Evolutionary conservation across 768 basidiomycete species (phyloP).

Genomic region (Trametes elegans): DNA sequence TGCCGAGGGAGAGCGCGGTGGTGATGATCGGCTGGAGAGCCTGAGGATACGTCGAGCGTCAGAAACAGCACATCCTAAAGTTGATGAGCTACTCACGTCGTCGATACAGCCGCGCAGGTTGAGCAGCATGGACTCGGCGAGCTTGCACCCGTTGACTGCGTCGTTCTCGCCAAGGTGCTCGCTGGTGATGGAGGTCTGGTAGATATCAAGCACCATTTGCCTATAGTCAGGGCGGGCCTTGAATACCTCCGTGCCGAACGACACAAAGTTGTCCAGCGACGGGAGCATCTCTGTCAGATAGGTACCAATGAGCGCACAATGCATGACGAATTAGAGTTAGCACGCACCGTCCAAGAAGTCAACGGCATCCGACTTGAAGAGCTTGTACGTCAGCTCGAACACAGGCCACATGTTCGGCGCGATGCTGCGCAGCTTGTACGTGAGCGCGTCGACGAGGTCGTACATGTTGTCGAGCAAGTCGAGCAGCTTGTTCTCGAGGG

Average conservation of each 20-base stretch:
- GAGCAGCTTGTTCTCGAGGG: conserved; percentile 72
- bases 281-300: conserved; percentile 75
- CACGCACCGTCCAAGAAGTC: conserved; percentile 85
- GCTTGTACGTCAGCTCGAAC: conserved; percentile 76
- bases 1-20: conserved; percentile 57
- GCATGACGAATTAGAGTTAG: not conserved
- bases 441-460: conserved; percentile 80
- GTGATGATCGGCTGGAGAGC: conserved; percentile 62
- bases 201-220: conserved; percentile 81
- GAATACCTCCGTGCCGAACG: conserved; percentile 76
- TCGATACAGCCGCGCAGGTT: conserved; percentile 77
- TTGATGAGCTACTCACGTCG: conserved; percentile 50
- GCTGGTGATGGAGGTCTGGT: conserved; percentile 67
- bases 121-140: conserved; percentile 79
- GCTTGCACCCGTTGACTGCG: conserved; percentile 78
- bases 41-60: conserved; percentile 33
- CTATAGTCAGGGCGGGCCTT: conserved; percentile 72
- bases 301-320: not conserved
- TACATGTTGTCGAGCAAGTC: conserved; percentile 88
- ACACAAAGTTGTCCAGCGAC: conserved; percentile 84
- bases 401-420: conserved; percentile 85
- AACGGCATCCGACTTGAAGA: conserved; percentile 80
- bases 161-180: conserved; percentile 81
- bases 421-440: conserved; percentile 76
- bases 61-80: conserved; percentile 1